A percentile compares a stretch with the other conserved stretches of the same genome.
Evolutionary conservation across 108 stramenopile genomes (phyloP).

Genomic region (Discostella stelligeroides): DNA sequence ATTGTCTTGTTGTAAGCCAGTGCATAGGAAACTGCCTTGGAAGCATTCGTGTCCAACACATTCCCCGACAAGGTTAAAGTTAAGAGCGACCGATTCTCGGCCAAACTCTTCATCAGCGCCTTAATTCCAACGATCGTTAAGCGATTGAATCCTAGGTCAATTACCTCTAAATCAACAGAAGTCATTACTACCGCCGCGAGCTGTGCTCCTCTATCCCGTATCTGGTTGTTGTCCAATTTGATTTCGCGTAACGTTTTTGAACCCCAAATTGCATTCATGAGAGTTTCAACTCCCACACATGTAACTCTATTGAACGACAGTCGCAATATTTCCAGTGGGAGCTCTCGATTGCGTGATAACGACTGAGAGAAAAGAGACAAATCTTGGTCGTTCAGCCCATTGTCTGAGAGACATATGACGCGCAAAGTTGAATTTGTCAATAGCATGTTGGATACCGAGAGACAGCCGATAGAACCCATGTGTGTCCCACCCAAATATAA

Average conservation of each 20-base stretch:
- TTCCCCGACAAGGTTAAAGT: slow-evolving; percentile 66
- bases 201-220: slow-evolving; percentile 85
- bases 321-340: slow-evolving; percentile 62
- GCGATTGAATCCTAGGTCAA: slow-evolving; percentile 81
- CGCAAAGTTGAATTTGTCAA: slow-evolving; percentile 62
- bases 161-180: slow-evolving; percentile 65
- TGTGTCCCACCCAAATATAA: slow-evolving; percentile 56
- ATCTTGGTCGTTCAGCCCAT: slow-evolving; percentile 65
- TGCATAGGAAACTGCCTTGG: slow-evolving; percentile 82
- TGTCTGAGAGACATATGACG: slow-evolving; percentile 65
- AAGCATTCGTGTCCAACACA: slow-evolving; percentile 79
- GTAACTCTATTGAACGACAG: slow-evolving; percentile 80
- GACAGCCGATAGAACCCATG: slow-evolving; percentile 61
- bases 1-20: slow-evolving; percentile 81
- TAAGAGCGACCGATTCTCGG: slow-evolving; percentile 65
- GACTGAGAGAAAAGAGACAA: slow-evolving; percentile 76
- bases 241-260: slow-evolving; percentile 71
- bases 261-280: slow-evolving; percentile 91
- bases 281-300: slow-evolving; percentile 73
- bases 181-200: slow-evolving; percentile 80
- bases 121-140: slow-evolving; percentile 82
- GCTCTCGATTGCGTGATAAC: slow-evolving; percentile 65
- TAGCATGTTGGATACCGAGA: slow-evolving; percentile 70
- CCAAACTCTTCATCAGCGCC: slow-evolving; percentile 83
- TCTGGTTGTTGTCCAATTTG: slow-evolving; percentile 78